Evolutionary conservation across 306 rosid genomes (phyloP), one percentile per base, ranked within the genome.

Genomic region (Dalbergia cultrata): DNA sequence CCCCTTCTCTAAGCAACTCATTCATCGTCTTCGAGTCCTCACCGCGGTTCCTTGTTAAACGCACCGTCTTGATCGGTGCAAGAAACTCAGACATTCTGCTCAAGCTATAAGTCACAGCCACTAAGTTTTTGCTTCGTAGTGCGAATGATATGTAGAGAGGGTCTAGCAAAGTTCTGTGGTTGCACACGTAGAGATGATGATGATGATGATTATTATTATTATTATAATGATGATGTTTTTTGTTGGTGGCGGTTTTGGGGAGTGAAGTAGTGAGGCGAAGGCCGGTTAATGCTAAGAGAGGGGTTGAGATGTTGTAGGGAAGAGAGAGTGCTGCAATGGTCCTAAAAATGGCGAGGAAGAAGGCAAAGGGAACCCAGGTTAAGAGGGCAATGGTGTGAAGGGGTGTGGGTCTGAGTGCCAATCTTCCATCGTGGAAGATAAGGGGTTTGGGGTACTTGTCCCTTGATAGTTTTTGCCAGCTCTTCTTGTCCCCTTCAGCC

Each of bases 381-480:
- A 91, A 18, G 2, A 81, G 16, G 1, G 89, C 76, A 12, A 93
- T 31, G 19, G 84, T n/a, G 0, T 70, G 22, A 0, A 82, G 16
- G 1, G 87, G 91, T 34, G 86, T 85, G 50, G 97, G 97, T 11
- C n/a, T 81, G 2, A 87, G 13, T 5, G 93, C 97, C 4, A 93
- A 53, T 72, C 98, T 82, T 14, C 97, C 94, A 67, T 93, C 97
- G 10, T 93, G 97, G 79, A 91, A 93, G 5, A 93, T 68, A 0
- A 91, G 79, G 7, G 91, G 79, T 60, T 86, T 86, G 0, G 92
- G 91, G 85, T 82, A 87, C 43, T 78, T 85, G 2, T 91, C 87
- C 16, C 60, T 86, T 1, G 87, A 72, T 5, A 93, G 85, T 12
- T 7, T 82, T 60, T 86, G 78, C 94, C 93, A 91, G n/a, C 74